These are phyloP conservation scores for Persicaria tinctoria DNA, from an alignment of 148 eudicot species.

Conservation along the genomic window DNA sequence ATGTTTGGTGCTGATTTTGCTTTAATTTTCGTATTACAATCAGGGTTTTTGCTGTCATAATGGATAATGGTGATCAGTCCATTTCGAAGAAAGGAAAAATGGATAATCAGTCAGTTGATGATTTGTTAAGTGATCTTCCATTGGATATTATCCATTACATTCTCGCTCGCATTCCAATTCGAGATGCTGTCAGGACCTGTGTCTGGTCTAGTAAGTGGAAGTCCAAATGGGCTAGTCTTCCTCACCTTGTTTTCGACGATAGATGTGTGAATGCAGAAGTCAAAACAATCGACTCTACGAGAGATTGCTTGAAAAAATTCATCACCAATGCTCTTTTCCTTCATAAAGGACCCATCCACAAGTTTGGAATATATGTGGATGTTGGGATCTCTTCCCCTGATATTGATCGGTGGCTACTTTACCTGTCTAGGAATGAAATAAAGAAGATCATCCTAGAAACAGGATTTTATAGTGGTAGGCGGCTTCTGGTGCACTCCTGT, in stretches of 20 bases:
- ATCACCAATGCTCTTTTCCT: constrained; percentile 45
- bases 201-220: constrained; percentile 47
- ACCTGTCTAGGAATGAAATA: constrained; percentile 48
- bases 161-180: constrained; percentile 34
- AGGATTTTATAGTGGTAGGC: constrained; percentile 34
- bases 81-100: not conserved
- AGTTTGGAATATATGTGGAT: constrained; percentile 36
- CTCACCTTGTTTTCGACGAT: constrained; percentile 36
- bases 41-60: too few relatives aligned
- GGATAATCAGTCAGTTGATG: not conserved
- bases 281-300: constrained; percentile 12
- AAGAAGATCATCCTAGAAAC: constrained; percentile 47
- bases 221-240: constrained; percentile 46
- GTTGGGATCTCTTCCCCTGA: constrained; percentile 40
- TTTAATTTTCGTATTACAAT: too few relatives aligned
- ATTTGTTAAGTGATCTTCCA: constrained; percentile 30
- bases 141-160: constrained; percentile 33
- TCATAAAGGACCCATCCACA: constrained; percentile 64
- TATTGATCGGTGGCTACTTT: constrained; percentile 66
- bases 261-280: constrained; percentile 21
- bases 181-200: constrained; percentile 53
- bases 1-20: too few relatives aligned
- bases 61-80: not conserved
- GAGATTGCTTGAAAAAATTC: constrained; percentile 28
- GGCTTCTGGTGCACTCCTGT: constrained; percentile 30